Evolutionary conservation across 768 basidiomycete genomes (phyloP).

Genomic region (Serpula lacrymans): DNA sequence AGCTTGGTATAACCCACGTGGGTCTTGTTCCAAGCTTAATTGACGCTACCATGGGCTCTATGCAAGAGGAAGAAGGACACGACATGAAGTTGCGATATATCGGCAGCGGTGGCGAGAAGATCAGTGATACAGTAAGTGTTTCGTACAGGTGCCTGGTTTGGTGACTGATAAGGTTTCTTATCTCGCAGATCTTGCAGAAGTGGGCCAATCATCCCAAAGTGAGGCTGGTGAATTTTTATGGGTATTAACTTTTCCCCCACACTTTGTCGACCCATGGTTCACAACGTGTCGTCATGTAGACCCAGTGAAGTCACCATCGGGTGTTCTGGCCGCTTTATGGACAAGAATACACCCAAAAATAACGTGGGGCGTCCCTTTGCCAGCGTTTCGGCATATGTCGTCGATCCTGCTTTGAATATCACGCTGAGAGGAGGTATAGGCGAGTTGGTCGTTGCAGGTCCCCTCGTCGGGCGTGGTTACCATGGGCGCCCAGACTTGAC

Average conservation of each 20-base stretch:
- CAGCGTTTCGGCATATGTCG: conserved; percentile 35
- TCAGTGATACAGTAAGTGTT: conserved; percentile 42
- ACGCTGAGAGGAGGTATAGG: conserved; percentile 42
- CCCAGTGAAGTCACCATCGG: conserved; percentile 54
- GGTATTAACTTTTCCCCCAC: conserved; percentile 18
- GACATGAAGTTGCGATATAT: conserved; percentile 39
- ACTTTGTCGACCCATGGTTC: neutral
- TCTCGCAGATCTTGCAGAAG: conserved; percentile 36
- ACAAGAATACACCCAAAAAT: conserved; percentile 34
- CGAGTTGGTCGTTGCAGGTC: conserved; percentile 49
- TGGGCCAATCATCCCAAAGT: conserved; percentile 46
- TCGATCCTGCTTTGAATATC: conserved; percentile 39
- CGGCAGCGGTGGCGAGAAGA: conserved; percentile 51
- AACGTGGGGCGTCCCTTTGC: conserved; percentile 44
- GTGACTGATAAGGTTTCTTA: neutral
- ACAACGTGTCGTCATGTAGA: conserved; percentile 11
- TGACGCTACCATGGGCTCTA: conserved; percentile 41
- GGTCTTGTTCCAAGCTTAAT: conserved; percentile 52
- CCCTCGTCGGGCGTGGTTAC: conserved; percentile 49
- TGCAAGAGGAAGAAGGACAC: conserved; percentile 26
- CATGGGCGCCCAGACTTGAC: conserved; percentile 43
- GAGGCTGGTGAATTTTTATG: conserved; percentile 48
- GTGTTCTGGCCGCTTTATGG: conserved; percentile 44
- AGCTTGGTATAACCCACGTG: conserved; percentile 45
- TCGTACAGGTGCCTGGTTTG: neutral